Percentiles rank a stretch among this genome's conserved stretches.
Conservation (phyloP, 2,329 filamentous ascomycete genomes). For the Alternaria arbusti region DNA sequence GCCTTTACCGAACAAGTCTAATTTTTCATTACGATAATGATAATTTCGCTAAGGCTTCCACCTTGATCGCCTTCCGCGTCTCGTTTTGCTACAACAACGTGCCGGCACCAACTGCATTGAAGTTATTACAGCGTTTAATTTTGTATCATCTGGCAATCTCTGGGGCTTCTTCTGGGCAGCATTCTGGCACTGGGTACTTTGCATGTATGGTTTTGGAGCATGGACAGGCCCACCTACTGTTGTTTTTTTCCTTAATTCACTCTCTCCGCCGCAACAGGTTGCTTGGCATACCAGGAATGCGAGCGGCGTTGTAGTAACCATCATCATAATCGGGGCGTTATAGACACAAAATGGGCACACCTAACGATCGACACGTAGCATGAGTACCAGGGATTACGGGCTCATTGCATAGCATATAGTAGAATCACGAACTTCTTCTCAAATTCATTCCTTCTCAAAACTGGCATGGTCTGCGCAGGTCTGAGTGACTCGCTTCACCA, state of each 20-base stretch:
- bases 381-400: neutral
- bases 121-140: constrained; percentile 33
- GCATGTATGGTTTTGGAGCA: constrained; percentile 18
- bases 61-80: neutral
- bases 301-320: constrained; percentile 11
- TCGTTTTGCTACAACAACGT: constrained; percentile 8
- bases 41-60: constrained; percentile 13
- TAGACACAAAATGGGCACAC: constrained; percentile 11
- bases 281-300: constrained; percentile 7
- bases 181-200: constrained; percentile 9
- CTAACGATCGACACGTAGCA: constrained; percentile 12
- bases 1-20: constrained; percentile 48
- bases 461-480: neutral
- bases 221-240: constrained; percentile 1
- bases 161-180: constrained; percentile 13
- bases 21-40: constrained; percentile 21
- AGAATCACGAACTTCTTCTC: constrained; percentile 4
- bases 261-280: constrained; percentile 7
- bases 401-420: constrained; percentile 10
- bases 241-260: constrained; percentile 2
- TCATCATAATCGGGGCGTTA: constrained; percentile 13
- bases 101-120: constrained; percentile 28
- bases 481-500: neutral
- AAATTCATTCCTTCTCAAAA: neutral
- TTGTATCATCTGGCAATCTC: constrained; percentile 28